Evolutionary conservation across 768 basidiomycete species (phyloP), one percentile per base, ranked within the genome.

Genomic region (Lactarius akahatsu): DNA sequence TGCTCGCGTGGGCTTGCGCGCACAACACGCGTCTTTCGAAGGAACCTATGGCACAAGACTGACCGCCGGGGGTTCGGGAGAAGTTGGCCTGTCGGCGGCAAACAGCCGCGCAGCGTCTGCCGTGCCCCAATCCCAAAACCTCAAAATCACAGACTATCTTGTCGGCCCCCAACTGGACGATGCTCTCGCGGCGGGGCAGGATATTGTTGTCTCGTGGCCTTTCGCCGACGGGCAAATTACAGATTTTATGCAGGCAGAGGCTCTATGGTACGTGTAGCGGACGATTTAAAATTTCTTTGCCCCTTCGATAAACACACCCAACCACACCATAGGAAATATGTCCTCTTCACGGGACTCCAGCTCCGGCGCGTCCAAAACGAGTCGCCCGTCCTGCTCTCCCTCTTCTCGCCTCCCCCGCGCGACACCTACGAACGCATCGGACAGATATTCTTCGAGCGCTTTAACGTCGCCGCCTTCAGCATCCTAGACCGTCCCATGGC

Each of bases 361-460:
- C 85, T 92, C 60, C 85, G 90, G 61, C 89, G 94, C 63, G 85
- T 85, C 8, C 92, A 92, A 71, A 94, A 95, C 74, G 92, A 95
- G 74, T 94, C 91, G 20, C 92, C 93, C 2, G 85, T 93, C 62
- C 81, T 95, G 38, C 82, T 96, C 64, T 86, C 89, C 47, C 80
- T 96, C 62, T 78, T 82, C 5, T 77, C 88, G 0, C 84, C 86
- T 36, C 83, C 92, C 26, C 83, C 91, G 30, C 83, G 90, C 61
- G 78, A 80, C 43, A 81, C 85, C 10, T 84, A 89, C 75, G 91
- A 95, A 74, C 82, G 82, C 54, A 83, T 90, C 71, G 90, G 88
- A 71, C 92, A 90, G 72, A 82, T 92, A 45, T 92, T 96, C 77
- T 97, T 97, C 72, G 94, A 96, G 74, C 89, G 91, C 30, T 92